A percentile compares a stretch with the other conserved stretches of the same genome.
phyloP scores from a whole-genome alignment of 495 filamentous ascomycete genomes.

The Aspergillus heteromorphus region DNA sequence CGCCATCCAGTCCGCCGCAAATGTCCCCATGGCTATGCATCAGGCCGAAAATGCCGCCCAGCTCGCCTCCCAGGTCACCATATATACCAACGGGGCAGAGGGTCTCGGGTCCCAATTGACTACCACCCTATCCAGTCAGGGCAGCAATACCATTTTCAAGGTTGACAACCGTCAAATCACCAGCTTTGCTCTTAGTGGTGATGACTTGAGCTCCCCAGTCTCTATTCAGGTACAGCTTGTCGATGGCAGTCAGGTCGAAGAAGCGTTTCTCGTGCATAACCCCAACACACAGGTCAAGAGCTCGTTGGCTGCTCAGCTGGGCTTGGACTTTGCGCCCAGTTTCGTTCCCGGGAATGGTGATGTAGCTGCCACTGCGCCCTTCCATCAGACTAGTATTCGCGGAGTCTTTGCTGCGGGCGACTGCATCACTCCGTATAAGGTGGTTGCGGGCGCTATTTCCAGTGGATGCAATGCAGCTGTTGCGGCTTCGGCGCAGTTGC shows the following conservation, averaged over 20 bases:
- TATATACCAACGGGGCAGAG: background rate
- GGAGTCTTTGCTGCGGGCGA: conserved; percentile 5
- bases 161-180: background rate
- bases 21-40: background rate
- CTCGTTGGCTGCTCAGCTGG: background rate
- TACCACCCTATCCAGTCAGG: background rate
- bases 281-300: background rate
- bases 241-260: background rate
- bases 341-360: background rate
- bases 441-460: background rate
- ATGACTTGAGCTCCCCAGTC: background rate
- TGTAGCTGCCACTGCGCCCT: background rate
- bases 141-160: background rate
- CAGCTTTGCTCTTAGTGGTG: background rate
- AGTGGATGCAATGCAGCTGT: background rate
- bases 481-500: background rate
- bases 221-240: background rate
- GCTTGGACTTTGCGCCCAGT: background rate
- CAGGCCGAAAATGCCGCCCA: background rate
- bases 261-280: background rate
- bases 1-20: background rate
- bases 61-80: background rate
- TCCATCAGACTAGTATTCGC: background rate
- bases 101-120: background rate
- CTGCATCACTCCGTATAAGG: background rate